Conservation (phyloP, 768 basidiomycete genomes). For the Tylopilus rubrobrunneus region DNA sequence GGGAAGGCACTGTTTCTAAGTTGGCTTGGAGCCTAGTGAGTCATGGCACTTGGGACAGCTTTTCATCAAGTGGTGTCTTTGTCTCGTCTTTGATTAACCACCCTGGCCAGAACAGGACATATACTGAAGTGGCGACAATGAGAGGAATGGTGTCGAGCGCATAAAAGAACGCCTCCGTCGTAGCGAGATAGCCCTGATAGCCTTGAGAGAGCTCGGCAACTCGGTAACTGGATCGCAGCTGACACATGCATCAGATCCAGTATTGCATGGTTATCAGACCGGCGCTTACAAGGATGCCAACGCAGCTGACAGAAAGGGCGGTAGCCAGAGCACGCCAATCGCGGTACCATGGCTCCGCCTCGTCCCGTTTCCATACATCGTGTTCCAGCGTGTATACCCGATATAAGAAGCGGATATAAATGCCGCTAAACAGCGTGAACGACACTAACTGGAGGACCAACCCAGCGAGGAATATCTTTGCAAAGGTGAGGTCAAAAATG, state of each 20-base stretch:
- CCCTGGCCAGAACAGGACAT: slow-evolving; percentile 64
- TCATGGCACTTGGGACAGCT: slow-evolving; percentile 26
- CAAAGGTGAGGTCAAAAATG: slow-evolving; percentile 35
- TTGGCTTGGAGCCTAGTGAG: neutral
- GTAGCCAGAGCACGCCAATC: slow-evolving; percentile 59
- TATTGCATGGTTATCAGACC: neutral
- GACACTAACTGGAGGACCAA: slow-evolving; percentile 54
- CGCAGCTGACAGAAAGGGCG: slow-evolving; percentile 50
- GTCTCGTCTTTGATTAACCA: slow-evolving; percentile 36
- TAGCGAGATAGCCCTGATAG: slow-evolving; percentile 53
- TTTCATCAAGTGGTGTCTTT: neutral
- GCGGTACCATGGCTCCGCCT: slow-evolving; percentile 40
- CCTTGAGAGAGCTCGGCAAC: slow-evolving; percentile 61
- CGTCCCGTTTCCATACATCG: slow-evolving; percentile 38
- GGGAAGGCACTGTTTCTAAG: neutral
- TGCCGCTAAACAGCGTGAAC: slow-evolving; percentile 44
- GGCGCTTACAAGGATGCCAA: slow-evolving; percentile 56
- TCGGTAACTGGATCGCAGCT: slow-evolving; percentile 66
- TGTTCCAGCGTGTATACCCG: slow-evolving; percentile 38
- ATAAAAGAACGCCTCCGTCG: slow-evolving; percentile 62
- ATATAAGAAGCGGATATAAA: slow-evolving; percentile 47
- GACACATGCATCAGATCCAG: neutral
- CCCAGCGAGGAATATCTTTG: slow-evolving; percentile 55
- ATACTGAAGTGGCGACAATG: slow-evolving; percentile 54
- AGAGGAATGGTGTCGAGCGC: slow-evolving; percentile 64